Evolutionary conservation across 106 monocot genomes (phyloP).

Genomic region (Triglochin maritima): DNA sequence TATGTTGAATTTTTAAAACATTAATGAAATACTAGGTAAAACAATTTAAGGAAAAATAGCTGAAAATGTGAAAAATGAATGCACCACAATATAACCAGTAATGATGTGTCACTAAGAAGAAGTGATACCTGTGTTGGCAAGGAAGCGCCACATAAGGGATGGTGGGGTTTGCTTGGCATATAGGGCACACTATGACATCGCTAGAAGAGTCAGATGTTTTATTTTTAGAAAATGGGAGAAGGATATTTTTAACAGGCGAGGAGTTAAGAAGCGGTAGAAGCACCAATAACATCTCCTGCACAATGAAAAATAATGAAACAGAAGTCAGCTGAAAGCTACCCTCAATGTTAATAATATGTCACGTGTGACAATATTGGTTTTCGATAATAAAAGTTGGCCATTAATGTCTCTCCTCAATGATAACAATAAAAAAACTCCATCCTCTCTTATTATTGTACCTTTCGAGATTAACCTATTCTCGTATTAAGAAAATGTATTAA

Average conservation of each 20-base stretch:
- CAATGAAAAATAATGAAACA: not conserved
- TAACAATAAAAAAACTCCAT: too few species aligned
- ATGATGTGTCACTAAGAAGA: not conserved
- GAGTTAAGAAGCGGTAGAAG: conserved; percentile 96
- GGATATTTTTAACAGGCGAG: conserved; percentile 58
- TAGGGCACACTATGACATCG: conserved; percentile 62
- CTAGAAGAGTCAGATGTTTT: conserved; percentile 47
- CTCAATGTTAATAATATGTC: too few species aligned
- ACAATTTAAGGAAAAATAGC: not conserved
- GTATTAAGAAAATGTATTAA: too few species aligned
- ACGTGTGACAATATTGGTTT: too few species aligned
- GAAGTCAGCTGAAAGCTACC: too few species aligned
- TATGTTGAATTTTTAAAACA: not conserved
- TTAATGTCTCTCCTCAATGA: too few species aligned
- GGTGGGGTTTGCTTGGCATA: conserved; percentile 69
- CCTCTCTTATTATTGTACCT: too few species aligned
- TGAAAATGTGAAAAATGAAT: not conserved
- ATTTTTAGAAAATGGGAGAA: conserved; percentile 82
- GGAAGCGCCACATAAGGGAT: conserved; percentile 87
- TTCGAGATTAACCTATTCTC: too few species aligned
- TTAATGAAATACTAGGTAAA: not conserved
- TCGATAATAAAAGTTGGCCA: too few species aligned
- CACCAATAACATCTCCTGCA: conserved; percentile 94
- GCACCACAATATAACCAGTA: not conserved
- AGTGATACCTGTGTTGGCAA: conserved; percentile 79